phyloP scores from a whole-genome alignment of 805 yeast species.

The Saturnispora mendoncae region DNA sequence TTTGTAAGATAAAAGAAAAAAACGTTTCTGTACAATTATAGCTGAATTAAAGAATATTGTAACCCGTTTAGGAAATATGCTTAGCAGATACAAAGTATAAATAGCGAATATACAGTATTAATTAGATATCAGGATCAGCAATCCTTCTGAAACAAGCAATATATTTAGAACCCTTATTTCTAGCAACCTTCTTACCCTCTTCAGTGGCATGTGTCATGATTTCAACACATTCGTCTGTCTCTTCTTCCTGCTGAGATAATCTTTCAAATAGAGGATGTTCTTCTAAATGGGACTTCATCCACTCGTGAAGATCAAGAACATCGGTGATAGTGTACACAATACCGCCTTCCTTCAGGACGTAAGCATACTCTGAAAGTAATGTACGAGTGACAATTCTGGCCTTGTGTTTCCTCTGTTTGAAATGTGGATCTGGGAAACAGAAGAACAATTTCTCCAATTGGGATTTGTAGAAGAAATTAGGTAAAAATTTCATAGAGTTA shows the following conservation, averaged over 20 bases:
- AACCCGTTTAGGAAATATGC: background rate
- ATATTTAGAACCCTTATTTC: slow-evolving; percentile 82
- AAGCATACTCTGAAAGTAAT: slow-evolving; percentile 85
- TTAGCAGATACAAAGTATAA: background rate
- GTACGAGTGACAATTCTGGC: slow-evolving; percentile 93
- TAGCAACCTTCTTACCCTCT: slow-evolving; percentile 92
- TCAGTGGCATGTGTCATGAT: slow-evolving; percentile 92
- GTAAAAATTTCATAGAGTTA: slow-evolving; percentile 94
- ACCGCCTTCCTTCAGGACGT: slow-evolving; percentile 78
- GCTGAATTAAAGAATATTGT: background rate
- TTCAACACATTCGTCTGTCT: slow-evolving; percentile 67
- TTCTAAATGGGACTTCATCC: slow-evolving; percentile 93
- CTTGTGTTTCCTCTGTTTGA: slow-evolving; percentile 94
- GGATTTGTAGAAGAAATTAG: slow-evolving; percentile 79
- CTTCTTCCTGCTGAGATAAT: slow-evolving; percentile 70
- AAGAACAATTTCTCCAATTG: slow-evolving; percentile 89
- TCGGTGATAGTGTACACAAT: slow-evolving; percentile 91
- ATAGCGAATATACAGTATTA: background rate
- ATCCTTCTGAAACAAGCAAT: slow-evolving; percentile 80
- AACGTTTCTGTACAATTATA: too few relatives aligned
- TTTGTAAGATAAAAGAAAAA: background rate
- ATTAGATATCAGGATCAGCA: slow-evolving; percentile 41
- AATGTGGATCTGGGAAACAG: slow-evolving; percentile 99
- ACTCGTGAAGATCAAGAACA: slow-evolving; percentile 81
- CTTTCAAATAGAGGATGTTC: slow-evolving; percentile 89